These are phyloP conservation scores for Phytophthora multivora DNA, from an alignment of 352 stramenopile species.

Conservation along the genomic window DNA sequence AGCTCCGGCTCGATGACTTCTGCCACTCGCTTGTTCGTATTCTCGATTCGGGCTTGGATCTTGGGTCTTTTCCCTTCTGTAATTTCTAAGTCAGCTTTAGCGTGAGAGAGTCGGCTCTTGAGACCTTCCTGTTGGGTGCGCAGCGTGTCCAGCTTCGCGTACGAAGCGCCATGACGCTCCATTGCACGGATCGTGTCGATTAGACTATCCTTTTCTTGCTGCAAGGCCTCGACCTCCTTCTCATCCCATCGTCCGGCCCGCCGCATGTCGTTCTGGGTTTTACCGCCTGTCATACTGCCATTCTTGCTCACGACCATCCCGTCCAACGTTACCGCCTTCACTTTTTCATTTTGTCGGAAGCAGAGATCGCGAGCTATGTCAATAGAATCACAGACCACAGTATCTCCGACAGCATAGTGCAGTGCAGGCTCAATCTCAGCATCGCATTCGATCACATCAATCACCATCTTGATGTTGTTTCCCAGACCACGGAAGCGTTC, in stretches of 20 bases:
- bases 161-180: constrained; percentile 73
- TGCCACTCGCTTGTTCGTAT: constrained; percentile 56
- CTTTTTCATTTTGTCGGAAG: constrained; percentile 82
- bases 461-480: constrained; percentile 92
- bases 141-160: constrained; percentile 66
- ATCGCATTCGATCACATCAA: constrained; percentile 97
- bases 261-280: constrained; percentile 84
- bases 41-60: constrained; percentile 61
- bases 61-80: constrained; percentile 77
- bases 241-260: constrained; percentile 92
- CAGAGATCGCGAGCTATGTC: constrained; percentile 91
- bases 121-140: constrained; percentile 74
- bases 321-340: constrained; percentile 92
- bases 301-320: constrained; percentile 98
- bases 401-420: constrained; percentile 95
- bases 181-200: constrained; percentile 66
- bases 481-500: constrained; percentile 94
- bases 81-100: constrained; percentile 73
- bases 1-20: constrained; percentile 68
- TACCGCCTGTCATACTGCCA: constrained; percentile 97
- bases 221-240: constrained; percentile 88
- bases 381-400: constrained; percentile 96
- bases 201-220: constrained; percentile 86
- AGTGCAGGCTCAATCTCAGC: constrained; percentile 92
- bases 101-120: constrained; percentile 74